Conservation (phyloP, 257 asterid genomes). For the Penstemon newberryi region DNA sequence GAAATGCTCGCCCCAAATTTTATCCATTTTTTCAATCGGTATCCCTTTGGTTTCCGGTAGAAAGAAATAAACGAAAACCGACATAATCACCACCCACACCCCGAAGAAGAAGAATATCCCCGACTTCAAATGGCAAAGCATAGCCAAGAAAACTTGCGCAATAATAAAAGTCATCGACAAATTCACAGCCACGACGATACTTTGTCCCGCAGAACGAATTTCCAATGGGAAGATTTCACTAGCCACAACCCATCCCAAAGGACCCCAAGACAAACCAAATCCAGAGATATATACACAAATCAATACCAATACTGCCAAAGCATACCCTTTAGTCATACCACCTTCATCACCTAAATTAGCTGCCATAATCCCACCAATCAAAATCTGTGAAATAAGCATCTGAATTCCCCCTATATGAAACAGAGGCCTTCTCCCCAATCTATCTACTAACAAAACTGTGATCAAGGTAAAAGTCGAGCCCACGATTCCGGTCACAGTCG, state of each 20-base stretch:
- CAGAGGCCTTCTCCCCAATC: conserved; percentile 17
- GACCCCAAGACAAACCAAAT: conserved; percentile 27
- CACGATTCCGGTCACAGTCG: conserved; percentile 15
- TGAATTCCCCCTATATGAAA: conserved; percentile 20
- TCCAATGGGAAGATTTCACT: conserved; percentile 21
- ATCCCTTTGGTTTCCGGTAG: conserved; percentile 19
- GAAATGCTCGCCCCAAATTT: conserved; percentile 23
- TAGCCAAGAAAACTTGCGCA: conserved; percentile 22
- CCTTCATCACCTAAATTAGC: conserved; percentile 21
- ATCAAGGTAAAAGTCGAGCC: not conserved
- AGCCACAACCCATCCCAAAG: conserved; percentile 20
- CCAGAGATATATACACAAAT: conserved; percentile 14
- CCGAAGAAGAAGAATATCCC: conserved; percentile 24
- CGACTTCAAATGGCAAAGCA: conserved; percentile 24
- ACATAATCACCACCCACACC: conserved; percentile 22
- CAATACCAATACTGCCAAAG: not conserved
- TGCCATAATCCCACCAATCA: conserved; percentile 18
- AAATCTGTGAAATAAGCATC: conserved; percentile 10
- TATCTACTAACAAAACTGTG: conserved; percentile 8
- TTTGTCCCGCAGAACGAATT: conserved; percentile 23
- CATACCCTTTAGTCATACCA: conserved; percentile 20
- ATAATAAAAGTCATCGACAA: conserved; percentile 5
- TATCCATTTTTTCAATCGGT: conserved; percentile 20
- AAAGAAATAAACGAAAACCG: conserved; percentile 10
- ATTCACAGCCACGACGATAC: conserved; percentile 21